A percentile compares a stretch with the other conserved stretches of the same genome.
These are phyloP conservation scores for Umbelopsis sp. DNA, from an alignment of 371 early-diverging fungal species.

Conservation along the genomic window DNA sequence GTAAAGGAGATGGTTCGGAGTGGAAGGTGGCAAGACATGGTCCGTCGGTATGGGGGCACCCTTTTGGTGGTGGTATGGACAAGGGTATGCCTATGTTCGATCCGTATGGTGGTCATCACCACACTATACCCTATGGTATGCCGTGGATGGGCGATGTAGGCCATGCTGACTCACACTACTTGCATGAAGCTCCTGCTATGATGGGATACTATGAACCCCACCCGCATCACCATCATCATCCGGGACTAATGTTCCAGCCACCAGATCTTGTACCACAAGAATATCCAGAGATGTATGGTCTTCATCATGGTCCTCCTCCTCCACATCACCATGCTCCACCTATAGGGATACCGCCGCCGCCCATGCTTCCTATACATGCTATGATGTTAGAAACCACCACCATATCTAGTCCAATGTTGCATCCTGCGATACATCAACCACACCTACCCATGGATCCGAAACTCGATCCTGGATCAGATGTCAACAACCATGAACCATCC, in stretches of 20 bases:
- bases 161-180: neutral
- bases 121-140: neutral
- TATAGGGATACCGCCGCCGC: neutral
- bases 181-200: neutral
- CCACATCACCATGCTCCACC: neutral
- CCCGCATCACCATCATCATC: no score
- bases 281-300: neutral
- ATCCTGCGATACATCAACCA: neutral
- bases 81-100: slow-evolving; percentile 2
- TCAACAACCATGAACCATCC: neutral
- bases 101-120: neutral
- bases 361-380: slow-evolving; percentile 7
- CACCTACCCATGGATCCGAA: neutral
- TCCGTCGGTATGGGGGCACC: neutral
- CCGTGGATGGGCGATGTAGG: neutral
- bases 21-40: neutral
- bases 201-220: slow-evolving; percentile 1
- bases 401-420: neutral
- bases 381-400: slow-evolving; percentile 1
- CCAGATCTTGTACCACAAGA: neutral
- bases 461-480: neutral
- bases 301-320: neutral
- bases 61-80: neutral
- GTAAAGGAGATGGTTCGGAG: neutral
- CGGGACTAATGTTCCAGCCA: neutral